Percentiles rank a stretch among this genome's conserved stretches.
phyloP scores from a whole-genome alignment of 371 early-diverging fungal species.

The Nematocida sp. region DNA sequence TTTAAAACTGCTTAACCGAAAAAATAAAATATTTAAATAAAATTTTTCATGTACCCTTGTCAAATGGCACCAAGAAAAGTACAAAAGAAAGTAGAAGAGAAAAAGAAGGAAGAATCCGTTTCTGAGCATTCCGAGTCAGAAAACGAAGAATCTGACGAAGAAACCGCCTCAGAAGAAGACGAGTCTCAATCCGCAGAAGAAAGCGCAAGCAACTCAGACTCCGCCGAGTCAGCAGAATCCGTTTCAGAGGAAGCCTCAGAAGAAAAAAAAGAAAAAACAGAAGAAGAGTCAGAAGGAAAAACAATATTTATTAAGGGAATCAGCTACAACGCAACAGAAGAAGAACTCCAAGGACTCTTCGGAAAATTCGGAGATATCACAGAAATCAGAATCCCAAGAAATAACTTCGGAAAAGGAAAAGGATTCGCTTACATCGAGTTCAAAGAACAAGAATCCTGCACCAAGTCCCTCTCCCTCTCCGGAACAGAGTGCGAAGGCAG shows the following conservation, averaged over 20 bases:
- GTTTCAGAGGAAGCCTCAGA: conserved; percentile 9
- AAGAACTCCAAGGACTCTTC: conserved; percentile 61
- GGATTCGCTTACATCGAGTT: conserved; percentile 68
- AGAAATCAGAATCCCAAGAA: conserved; percentile 62
- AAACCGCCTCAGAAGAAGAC: conserved; percentile 10
- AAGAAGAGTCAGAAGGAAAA: conserved; percentile 54
- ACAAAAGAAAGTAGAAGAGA: conserved; percentile 21
- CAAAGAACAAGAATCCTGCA: conserved; percentile 55
- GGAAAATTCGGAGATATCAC: conserved; percentile 61
- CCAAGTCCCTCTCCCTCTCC: conserved; percentile 57
- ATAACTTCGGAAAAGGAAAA: conserved; percentile 58
- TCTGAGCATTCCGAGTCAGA: not conserved
- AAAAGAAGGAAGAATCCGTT: conserved; percentile 2
- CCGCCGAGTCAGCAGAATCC: conserved; percentile 6
- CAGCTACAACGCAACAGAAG: conserved; percentile 57
- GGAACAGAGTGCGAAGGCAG: conserved; percentile 53
- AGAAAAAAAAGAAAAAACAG: conserved; percentile 27
- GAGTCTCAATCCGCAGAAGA: not conserved
- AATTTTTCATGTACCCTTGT: conserved; percentile 3
- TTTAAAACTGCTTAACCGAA: not conserved
- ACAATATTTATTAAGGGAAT: conserved; percentile 66
- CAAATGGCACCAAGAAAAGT: conserved; percentile 53
- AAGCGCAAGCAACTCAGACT: conserved; percentile 7
- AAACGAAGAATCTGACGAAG: conserved; percentile 32
- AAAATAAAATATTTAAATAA: not conserved